Conservation (phyloP, 2,329 filamentous ascomycete genomes). For the Zymoseptoria brevis region DNA sequence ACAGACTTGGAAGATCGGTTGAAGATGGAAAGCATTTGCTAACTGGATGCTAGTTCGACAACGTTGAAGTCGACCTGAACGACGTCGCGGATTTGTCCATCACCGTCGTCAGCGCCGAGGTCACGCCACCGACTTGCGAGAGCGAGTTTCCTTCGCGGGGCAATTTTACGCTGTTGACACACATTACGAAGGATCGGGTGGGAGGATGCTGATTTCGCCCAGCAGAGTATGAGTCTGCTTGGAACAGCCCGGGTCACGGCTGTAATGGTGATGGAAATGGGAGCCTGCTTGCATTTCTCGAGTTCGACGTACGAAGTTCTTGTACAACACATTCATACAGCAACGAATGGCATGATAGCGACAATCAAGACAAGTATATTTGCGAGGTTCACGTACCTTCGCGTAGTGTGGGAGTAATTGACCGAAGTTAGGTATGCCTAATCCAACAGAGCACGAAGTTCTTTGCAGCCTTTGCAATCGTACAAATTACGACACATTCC, state of each 20-base stretch:
- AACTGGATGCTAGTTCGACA: constrained; percentile 28
- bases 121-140: constrained; percentile 29
- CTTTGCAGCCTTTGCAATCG: too few relatives aligned
- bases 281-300: not conserved
- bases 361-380: too few relatives aligned
- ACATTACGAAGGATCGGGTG: not conserved
- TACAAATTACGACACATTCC: too few relatives aligned
- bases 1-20: too few relatives aligned
- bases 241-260: too few relatives aligned
- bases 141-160: constrained; percentile 33
- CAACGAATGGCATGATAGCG: not conserved
- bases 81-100: constrained; percentile 33
- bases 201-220: not conserved
- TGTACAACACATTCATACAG: not conserved
- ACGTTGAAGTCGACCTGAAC: constrained; percentile 26
- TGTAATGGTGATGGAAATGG: not conserved
- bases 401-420: too few relatives aligned
- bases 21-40: not conserved
- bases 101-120: constrained; percentile 32
- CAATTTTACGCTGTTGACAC: constrained; percentile 18
- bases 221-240: not conserved
- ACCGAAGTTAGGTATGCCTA: too few relatives aligned
- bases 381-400: too few relatives aligned
- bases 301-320: not conserved
- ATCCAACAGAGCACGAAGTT: too few relatives aligned